These are phyloP conservation scores for Penicillium bovifimosum DNA, from an alignment of 495 filamentous ascomycete genomes.

Conservation along the genomic window DNA sequence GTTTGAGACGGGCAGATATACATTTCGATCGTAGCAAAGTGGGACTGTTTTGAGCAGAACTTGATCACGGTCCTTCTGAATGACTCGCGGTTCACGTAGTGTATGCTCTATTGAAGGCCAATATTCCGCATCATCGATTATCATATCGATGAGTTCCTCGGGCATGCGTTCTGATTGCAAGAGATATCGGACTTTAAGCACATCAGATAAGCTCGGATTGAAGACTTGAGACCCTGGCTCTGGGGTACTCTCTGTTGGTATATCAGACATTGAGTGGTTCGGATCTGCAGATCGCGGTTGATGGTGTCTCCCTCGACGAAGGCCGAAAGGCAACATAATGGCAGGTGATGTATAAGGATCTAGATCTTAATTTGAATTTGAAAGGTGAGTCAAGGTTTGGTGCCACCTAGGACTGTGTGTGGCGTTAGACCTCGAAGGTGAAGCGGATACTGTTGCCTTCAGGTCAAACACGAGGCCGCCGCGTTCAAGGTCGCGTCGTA, in stretches of 20 bases:
- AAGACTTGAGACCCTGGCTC: slow-evolving; percentile 5
- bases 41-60: slow-evolving; percentile 36
- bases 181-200: slow-evolving; percentile 31
- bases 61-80: slow-evolving; percentile 35
- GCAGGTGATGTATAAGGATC: background rate
- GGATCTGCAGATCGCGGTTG: background rate
- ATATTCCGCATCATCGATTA: slow-evolving; percentile 66
- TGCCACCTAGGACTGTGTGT: background rate
- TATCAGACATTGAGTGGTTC: background rate
- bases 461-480: background rate
- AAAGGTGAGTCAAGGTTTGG: background rate
- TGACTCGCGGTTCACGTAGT: slow-evolving; percentile 23
- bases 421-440: background rate
- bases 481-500: background rate
- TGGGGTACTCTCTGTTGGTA: background rate
- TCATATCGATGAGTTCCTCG: slow-evolving; percentile 58
- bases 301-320: background rate
- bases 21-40: slow-evolving; percentile 35
- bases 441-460: background rate
- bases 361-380: background rate
- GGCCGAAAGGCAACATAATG: slow-evolving; percentile 1
- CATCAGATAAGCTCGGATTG: slow-evolving; percentile 31
- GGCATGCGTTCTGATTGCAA: slow-evolving; percentile 49
- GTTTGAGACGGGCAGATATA: slow-evolving; percentile 2
- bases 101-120: slow-evolving; percentile 49